A percentile compares a stretch with the other conserved stretches of the same genome.
Evolutionary conservation across 148 eudicot species (phyloP).

Genomic region (Chenopodium formosanum): DNA sequence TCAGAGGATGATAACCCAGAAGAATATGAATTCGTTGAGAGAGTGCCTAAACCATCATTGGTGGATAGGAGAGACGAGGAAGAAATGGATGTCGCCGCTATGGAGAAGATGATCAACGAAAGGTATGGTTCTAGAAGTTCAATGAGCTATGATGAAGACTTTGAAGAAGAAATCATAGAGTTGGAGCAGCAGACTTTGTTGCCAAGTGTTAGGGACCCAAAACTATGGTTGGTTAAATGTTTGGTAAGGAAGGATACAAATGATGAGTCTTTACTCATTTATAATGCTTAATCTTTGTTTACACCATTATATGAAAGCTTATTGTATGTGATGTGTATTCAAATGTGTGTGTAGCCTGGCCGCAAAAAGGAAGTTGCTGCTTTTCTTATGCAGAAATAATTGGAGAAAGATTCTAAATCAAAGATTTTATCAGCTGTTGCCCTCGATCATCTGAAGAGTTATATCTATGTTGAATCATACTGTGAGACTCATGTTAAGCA

Average conservation of each 20-base stretch:
- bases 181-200: conserved; percentile 76
- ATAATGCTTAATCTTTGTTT: background rate
- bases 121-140: conserved; percentile 47
- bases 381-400: conserved; percentile 75
- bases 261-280: background rate
- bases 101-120: conserved; percentile 53
- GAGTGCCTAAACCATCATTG: conserved; percentile 48
- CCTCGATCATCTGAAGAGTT: conserved; percentile 80
- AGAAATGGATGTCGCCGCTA: conserved; percentile 61
- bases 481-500: conserved; percentile 83
- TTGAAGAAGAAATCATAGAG: conserved; percentile 63
- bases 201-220: conserved; percentile 82
- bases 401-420: conserved; percentile 65
- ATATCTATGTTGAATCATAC: conserved; percentile 82
- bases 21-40: conserved; percentile 56
- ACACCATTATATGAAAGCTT: background rate
- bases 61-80: conserved; percentile 57
- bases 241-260: conserved; percentile 55
- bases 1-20: conserved; percentile 54
- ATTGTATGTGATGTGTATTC: background rate
- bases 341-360: conserved; percentile 56
- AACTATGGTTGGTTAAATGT: conserved; percentile 93
- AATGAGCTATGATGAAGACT: conserved; percentile 36
- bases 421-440: conserved; percentile 74
- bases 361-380: conserved; percentile 85